Percentiles rank a stretch among this genome's conserved stretches.
Conservation (phyloP, 306 rosid genomes). For the Fragaria nilgerrensis region DNA sequence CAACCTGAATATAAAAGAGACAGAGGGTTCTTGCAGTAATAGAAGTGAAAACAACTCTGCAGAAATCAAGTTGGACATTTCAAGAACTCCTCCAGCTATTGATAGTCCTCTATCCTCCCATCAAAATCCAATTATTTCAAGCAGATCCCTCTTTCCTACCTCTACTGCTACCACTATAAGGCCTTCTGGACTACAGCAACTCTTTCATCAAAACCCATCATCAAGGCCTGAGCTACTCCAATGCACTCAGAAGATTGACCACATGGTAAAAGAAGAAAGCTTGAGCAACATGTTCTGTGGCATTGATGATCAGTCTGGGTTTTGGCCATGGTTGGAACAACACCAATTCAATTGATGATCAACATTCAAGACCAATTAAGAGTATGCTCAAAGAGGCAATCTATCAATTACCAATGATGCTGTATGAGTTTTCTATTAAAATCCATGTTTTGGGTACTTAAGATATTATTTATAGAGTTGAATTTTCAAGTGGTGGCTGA, state of each 20-base stretch:
- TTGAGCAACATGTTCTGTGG: constrained; percentile 80
- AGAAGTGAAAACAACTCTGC: constrained; percentile 91
- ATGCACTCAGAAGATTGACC: constrained; percentile 61
- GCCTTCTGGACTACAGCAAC: constrained; percentile 66
- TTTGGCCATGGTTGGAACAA: constrained; percentile 99
- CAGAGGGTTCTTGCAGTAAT: constrained; percentile 97
- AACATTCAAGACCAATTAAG: neutral
- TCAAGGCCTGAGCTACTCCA: constrained; percentile 64
- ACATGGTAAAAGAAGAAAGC: constrained; percentile 76
- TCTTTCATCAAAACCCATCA: constrained; percentile 73
- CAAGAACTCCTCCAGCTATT: constrained; percentile 76
- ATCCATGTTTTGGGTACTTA: constrained; percentile 44
- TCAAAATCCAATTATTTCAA: constrained; percentile 36
- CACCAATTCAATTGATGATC: constrained; percentile 72
- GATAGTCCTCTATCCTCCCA: constrained; percentile 74
- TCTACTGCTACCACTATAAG: constrained; percentile 39
- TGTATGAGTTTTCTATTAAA: constrained; percentile 32
- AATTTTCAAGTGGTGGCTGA: constrained; percentile 44
- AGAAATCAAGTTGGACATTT: constrained; percentile 84
- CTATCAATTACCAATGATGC: constrained; percentile 30
- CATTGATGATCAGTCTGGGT: constrained; percentile 90
- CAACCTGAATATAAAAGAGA: constrained; percentile 84
- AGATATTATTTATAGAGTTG: constrained; percentile 38
- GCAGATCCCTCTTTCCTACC: constrained; percentile 61
- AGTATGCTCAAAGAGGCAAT: constrained; percentile 26